phyloP scores from a whole-genome alignment of 306 rosid genomes.

The Fagus crenata region DNA sequence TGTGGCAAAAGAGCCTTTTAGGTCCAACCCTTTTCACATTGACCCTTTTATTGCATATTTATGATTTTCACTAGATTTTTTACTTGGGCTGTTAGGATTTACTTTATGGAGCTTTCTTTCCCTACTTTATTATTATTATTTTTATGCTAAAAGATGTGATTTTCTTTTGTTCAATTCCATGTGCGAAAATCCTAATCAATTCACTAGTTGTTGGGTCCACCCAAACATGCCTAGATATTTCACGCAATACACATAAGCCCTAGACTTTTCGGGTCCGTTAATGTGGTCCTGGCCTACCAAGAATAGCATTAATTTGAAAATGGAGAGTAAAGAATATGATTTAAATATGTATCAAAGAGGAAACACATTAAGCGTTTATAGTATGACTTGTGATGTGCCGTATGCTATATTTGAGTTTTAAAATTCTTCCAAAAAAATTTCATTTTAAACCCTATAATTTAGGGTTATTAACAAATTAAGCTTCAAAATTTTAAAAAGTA shows the following conservation, averaged over 20 bases:
- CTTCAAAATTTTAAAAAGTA: too few species aligned
- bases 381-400: neutral
- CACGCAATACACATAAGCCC: neutral
- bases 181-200: neutral
- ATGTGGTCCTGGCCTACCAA: constrained; percentile 2
- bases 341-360: too few species aligned
- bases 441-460: too few species aligned
- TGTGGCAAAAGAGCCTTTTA: neutral
- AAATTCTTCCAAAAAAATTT: too few species aligned
- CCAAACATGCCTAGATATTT: neutral
- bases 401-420: neutral
- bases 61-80: neutral
- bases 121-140: neutral
- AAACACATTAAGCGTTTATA: neutral
- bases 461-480: too few species aligned
- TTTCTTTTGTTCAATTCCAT: neutral
- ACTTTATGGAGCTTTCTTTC: neutral
- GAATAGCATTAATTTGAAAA: neutral
- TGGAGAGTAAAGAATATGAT: neutral
- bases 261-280: neutral
- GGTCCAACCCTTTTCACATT: neutral
- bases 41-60: neutral
- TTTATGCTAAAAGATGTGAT: neutral
- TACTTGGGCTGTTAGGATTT: neutral
- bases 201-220: neutral